phyloP scores from a whole-genome alignment of 768 basidiomycete genomes.

The Hericium rajendrae region DNA sequence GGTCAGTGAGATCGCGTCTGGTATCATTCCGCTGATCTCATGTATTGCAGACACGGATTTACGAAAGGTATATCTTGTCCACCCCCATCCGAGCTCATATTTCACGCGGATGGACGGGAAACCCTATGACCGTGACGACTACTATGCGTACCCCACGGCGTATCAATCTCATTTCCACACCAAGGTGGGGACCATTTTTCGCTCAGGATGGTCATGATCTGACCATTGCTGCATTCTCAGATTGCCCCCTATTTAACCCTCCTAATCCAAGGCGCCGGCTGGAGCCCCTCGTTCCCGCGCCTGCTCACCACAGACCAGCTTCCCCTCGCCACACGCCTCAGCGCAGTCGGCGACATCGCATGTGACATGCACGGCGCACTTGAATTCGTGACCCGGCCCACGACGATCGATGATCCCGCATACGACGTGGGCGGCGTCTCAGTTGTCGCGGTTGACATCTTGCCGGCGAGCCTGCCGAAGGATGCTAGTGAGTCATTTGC shows the following conservation, averaged over 20 bases:
- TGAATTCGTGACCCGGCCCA: conserved; percentile 67
- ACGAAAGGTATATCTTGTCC: conserved; percentile 68
- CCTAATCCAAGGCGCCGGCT: conserved; percentile 80
- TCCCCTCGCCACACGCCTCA: conserved; percentile 36
- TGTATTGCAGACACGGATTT: conserved; percentile 39
- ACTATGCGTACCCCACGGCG: conserved; percentile 59
- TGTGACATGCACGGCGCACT: conserved; percentile 89
- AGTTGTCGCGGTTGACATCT: conserved; percentile 87
- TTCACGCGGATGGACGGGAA: conserved; percentile 47
- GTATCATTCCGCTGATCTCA: not conserved
- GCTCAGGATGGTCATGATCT: not conserved
- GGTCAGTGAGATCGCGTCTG: conserved; percentile 26
- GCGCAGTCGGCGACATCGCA: conserved; percentile 77
- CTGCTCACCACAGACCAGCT: conserved; percentile 67
- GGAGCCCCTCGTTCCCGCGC: conserved; percentile 70
- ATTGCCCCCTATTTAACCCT: conserved; percentile 80
- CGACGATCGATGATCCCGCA: conserved; percentile 72
- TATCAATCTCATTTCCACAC: conserved; percentile 63
- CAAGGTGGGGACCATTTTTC: conserved; percentile 32
- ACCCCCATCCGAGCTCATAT: conserved; percentile 62
- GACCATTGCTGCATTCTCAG: conserved; percentile 14
- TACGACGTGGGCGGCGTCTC: conserved; percentile 58
- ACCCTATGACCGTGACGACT: conserved; percentile 53
- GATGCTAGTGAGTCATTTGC: conserved; percentile 81
- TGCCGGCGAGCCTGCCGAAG: conserved; percentile 74